Base-by-base conservation (phyloP, 345 rosid species). In the Syzygium aromaticum region DNA sequence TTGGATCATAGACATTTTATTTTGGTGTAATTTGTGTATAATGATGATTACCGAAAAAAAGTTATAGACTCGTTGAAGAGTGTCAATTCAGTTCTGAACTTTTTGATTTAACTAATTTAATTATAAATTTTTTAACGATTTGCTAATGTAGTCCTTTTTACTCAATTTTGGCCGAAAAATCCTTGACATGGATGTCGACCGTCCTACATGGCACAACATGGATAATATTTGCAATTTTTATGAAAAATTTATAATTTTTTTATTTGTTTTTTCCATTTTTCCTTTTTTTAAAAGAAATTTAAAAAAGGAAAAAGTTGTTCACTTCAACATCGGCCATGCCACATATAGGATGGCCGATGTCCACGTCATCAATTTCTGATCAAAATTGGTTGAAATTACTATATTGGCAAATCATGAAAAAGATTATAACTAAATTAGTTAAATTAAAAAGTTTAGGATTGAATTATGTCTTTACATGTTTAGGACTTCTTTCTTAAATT, bases 241-340 rank as follows among this genome's bases (percentile, higher is more conserved):
- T 7, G 0, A 56, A 23, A 54, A 57, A 57, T 25, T 9, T 25
- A 0, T 25, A 3, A 57, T 10, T 25, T 51, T 51, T 51, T 51
- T 56, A 56, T 56, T 56, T 22, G 0, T 56, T 17, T 53, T 56
- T 56, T 23, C 12, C 5, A 10, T 23, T 56, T 56, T 56, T 56
- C 3, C 3, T 56, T 56, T 23, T 56, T 56, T 53, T 5, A 9
- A 56, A 56, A 22, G 2, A 56, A 21, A 54, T 3, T 56, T 0
- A 4, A 56, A 23, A 56, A 27, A 61, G 16, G 4, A 9, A 13
- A 27, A 9, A 13, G 2, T 14, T 61, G 4, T n/a, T 28, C 0
- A 28, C 17, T 6, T 61, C 2, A 61, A 61, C 2, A 0, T 3
- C 0, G 1, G 0, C 2, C 2, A 64, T 67, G 5, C 1, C 43